Base-by-base conservation (phyloP, 2,329 filamentous ascomycete genomes). In the Xylaria sp. region DNA sequence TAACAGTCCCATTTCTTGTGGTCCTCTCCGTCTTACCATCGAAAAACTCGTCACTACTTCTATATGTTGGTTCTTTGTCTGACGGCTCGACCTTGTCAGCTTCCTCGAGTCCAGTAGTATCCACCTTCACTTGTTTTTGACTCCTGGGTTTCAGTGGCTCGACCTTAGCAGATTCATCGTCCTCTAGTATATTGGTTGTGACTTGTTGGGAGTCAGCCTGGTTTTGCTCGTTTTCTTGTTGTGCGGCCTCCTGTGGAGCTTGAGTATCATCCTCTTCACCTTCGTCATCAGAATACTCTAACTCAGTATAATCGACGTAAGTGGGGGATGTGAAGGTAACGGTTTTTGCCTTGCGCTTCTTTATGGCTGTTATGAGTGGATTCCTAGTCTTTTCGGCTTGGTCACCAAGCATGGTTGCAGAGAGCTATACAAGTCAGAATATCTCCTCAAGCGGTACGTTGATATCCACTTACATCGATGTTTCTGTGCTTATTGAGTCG, bases 401-500 rank as follows among this genome's bases (percentile, higher is more conserved):
- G 69, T 90, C 88, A 47, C 86, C 85, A 51, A 90, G 82, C 88
- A 90, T 90, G 8, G 87, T 83, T 8, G 87, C 86, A 32, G 88
- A 89, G 34, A 90, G 79, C 86, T 90, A 78, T 57, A 65, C 70
- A 45, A 71, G 77, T 81, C 66, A 81, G 76, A 50, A 50, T 56
- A 14, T 36, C n/a, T 50, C 12, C 30, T 56, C 30, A 5, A 21
- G 42, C 34, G 39, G 19, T 47, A 58, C 19, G 4, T n/a, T 8
- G 4, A 21, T 53, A 45, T 24, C 60, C 45, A 71, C 93, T 72
- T 88, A 97, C 94, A 83, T 99, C 96, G 75, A 98, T 94, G 78
- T 99, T 99, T 77, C 96, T 89, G 81, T 99, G 96, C 82, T 99
- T 99, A 81, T 99, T 99, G 71, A 98, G 82, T 71, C 96, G 90